Percentiles rank a stretch among this genome's conserved stretches.
phyloP scores from a whole-genome alignment of 768 basidiomycete species.

The Dentipellis fragilis region DNA sequence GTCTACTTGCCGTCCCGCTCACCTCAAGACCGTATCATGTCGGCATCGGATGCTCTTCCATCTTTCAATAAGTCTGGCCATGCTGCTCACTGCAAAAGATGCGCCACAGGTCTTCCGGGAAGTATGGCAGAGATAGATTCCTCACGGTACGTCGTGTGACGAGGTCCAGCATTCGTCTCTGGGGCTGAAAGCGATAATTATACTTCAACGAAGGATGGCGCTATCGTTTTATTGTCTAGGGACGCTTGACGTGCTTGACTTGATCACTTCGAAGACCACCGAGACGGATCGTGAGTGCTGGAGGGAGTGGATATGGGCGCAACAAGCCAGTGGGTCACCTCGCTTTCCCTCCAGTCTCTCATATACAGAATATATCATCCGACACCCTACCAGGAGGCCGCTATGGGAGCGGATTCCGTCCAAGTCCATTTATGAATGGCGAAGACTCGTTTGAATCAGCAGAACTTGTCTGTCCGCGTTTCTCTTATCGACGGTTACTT shows the following conservation, averaged over 20 bases:
- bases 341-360: neutral
- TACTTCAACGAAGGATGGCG: conserved; percentile 47
- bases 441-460: conserved; percentile 11
- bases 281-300: conserved; percentile 49
- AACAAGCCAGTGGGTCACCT: conserved; percentile 51
- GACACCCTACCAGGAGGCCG: conserved; percentile 33
- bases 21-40: too few relatives aligned
- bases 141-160: conserved; percentile 41
- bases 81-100: conserved; percentile 55
- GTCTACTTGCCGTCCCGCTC: too few relatives aligned
- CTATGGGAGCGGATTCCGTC: conserved; percentile 62
- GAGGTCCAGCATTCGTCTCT: neutral
- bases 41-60: conserved; percentile 1
- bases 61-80: conserved; percentile 40
- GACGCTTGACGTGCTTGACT: conserved; percentile 65
- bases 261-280: conserved; percentile 34
- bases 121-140: conserved; percentile 62
- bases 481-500: neutral
- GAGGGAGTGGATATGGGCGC: conserved; percentile 83
- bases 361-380: neutral
- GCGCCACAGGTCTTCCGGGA: conserved; percentile 58
- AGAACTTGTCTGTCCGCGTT: conserved; percentile 13
- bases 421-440: conserved; percentile 61
- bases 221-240: conserved; percentile 86
- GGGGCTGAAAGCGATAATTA: neutral